Percentiles rank a stretch among this genome's conserved stretches.
phyloP scores from a whole-genome alignment of 2,329 filamentous ascomycete genomes.

The Moelleriella libera region DNA sequence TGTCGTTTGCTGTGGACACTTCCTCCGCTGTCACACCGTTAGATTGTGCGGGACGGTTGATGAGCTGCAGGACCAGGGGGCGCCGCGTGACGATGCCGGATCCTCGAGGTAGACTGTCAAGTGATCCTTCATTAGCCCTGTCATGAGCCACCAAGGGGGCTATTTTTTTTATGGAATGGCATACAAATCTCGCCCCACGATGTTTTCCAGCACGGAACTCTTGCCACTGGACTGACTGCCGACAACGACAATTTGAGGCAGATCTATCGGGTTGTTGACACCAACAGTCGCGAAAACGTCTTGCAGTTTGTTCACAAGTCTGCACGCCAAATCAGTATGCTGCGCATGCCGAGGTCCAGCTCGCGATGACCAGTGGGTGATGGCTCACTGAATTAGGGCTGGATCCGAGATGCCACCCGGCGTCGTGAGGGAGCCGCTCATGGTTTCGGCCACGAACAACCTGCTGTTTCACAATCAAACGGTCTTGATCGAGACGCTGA shows the following conservation, averaged over 20 bases:
- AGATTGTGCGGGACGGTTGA: slow-evolving; percentile 67
- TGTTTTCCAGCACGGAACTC: slow-evolving; percentile 97
- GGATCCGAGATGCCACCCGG: slow-evolving; percentile 52
- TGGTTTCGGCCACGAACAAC: slow-evolving; percentile 9
- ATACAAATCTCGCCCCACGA: slow-evolving; percentile 97
- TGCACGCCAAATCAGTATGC: slow-evolving; percentile 13
- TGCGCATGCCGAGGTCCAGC: background rate
- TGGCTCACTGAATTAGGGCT: slow-evolving; percentile 46
- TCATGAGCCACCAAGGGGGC: no score
- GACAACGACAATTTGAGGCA: slow-evolving; percentile 95
- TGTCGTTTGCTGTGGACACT: slow-evolving; percentile 55
- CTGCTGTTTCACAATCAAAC: background rate
- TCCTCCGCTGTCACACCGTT: slow-evolving; percentile 62
- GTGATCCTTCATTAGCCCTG: background rate
- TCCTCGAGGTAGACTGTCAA: slow-evolving; percentile 76
- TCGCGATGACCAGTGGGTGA: slow-evolving; percentile 1
- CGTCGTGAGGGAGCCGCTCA: slow-evolving; percentile 23
- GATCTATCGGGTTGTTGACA: slow-evolving; percentile 97
- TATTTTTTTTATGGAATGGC: slow-evolving; percentile 17
- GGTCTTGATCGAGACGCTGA: no score
- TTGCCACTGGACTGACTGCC: slow-evolving; percentile 98
- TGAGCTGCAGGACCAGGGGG: slow-evolving; percentile 91
- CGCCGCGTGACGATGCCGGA: slow-evolving; percentile 94
- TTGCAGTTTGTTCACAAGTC: slow-evolving; percentile 95
- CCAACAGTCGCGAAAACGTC: slow-evolving; percentile 98